Conservation (phyloP, 202 grass and related monocot genomes). For the Schoenoplectus triqueter region DNA sequence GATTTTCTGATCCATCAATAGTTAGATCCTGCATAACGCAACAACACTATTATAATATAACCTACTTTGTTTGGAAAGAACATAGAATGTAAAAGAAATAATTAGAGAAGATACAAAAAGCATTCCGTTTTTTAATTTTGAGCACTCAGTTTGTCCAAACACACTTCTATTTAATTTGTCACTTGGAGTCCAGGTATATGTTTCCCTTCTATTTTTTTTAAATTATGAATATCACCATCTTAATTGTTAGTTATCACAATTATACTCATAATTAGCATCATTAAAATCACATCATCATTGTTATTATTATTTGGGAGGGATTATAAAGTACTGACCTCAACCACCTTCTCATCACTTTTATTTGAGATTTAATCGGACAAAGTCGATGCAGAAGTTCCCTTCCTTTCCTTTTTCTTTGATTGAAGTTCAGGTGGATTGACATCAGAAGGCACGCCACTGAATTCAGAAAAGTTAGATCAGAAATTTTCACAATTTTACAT, state of each 20-base stretch:
- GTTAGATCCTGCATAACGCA: conserved; percentile 49
- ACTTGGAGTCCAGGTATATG: background rate
- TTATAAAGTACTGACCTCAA: conserved; percentile 19
- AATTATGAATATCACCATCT: no score
- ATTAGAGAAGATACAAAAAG: conserved; percentile 13
- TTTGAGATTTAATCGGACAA: conserved; percentile 47
- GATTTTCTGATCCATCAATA: conserved; percentile 24
- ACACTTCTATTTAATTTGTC: background rate
- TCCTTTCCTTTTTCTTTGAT: conserved; percentile 56
- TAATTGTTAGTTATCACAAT: no score
- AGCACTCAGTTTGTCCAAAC: background rate
- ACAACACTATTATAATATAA: conserved; percentile 13
- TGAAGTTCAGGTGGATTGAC: conserved; percentile 48
- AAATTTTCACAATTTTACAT: background rate
- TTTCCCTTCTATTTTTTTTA: no score
- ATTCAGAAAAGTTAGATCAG: conserved; percentile 38
- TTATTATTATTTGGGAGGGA: background rate
- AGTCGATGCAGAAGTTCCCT: conserved; percentile 46
- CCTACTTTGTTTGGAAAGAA: background rate
- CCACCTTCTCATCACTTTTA: conserved; percentile 51
- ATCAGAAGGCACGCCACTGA: conserved; percentile 53
- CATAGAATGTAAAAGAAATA: background rate
- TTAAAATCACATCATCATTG: no score
- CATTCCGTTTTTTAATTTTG: conserved; percentile 9
- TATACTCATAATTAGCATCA: no score